These are phyloP conservation scores for Thymus mandschuricus DNA, from an alignment of 257 asterid species.

Conservation along the genomic window DNA sequence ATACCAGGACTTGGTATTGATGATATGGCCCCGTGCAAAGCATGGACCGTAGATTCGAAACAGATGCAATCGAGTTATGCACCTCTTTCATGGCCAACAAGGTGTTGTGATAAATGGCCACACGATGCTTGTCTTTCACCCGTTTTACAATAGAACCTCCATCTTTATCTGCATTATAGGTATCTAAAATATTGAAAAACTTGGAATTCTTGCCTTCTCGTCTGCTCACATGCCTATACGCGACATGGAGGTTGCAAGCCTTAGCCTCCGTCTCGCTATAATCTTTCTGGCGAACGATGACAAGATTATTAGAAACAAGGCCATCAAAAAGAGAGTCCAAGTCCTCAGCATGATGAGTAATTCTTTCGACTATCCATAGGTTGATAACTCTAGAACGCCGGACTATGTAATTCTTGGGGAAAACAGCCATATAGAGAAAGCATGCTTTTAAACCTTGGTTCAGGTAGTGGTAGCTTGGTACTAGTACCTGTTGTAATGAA, in stretches of 20 bases:
- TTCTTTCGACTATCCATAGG: too few species aligned
- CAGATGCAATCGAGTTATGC: neutral
- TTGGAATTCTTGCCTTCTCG: neutral
- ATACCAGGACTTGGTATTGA: neutral
- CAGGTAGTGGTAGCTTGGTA: constrained; percentile 32
- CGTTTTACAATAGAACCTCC: neutral
- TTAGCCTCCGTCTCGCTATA: neutral
- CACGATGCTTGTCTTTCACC: neutral
- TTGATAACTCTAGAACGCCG: too few species aligned
- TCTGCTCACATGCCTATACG: neutral
- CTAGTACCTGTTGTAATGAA: neutral
- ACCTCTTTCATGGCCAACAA: neutral
- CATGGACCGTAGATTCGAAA: neutral
- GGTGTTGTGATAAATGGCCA: neutral
- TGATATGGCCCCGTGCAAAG: neutral
- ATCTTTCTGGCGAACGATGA: too few species aligned
- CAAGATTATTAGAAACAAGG: neutral
- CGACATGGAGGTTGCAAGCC: neutral
- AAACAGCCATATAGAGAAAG: too few species aligned
- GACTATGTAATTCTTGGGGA: too few species aligned
- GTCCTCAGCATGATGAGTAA: too few species aligned
- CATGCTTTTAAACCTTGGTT: neutral
- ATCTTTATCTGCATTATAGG: neutral
- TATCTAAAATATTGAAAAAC: neutral
- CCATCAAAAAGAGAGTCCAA: neutral